These are phyloP conservation scores for Xenoacremonium recifei DNA, from an alignment of 2,329 filamentous ascomycete species.

Conservation along the genomic window DNA sequence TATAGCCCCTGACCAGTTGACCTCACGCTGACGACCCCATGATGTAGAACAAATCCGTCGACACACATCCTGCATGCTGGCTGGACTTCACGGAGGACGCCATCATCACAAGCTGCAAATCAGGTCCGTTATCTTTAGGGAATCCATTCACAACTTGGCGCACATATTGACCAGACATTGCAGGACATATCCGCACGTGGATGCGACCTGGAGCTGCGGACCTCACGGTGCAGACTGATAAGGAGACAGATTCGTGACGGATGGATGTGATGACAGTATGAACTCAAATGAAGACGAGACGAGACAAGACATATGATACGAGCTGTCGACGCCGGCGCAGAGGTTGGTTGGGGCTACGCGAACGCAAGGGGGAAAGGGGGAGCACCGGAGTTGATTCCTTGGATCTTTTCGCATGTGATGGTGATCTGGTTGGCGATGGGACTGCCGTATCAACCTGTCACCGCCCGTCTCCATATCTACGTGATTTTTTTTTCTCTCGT, in stretches of 20 bases:
- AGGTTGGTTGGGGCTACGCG: too few relatives aligned
- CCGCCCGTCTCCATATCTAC: too few relatives aligned
- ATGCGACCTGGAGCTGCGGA: slow-evolving; percentile 51
- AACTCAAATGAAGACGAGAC: too few relatives aligned
- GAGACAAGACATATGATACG: too few relatives aligned
- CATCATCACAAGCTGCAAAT: slow-evolving; percentile 89
- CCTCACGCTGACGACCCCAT: slow-evolving; percentile 13
- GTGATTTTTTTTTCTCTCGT: too few relatives aligned
- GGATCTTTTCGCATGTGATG: too few relatives aligned
- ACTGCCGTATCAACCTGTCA: too few relatives aligned
- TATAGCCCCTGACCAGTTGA: slow-evolving; percentile 12
- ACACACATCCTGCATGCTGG: slow-evolving; percentile 85
- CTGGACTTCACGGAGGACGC: slow-evolving; percentile 90
- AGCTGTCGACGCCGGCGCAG: too few relatives aligned
- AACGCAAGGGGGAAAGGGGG: too few relatives aligned
- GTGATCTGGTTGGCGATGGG: too few relatives aligned
- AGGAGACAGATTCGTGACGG: slow-evolving; percentile 18
- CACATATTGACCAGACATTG: slow-evolving; percentile 18
- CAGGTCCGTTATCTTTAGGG: slow-evolving; percentile 56
- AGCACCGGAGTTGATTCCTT: too few relatives aligned
- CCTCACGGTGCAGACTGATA: slow-evolving; percentile 22
- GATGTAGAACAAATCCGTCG: slow-evolving; percentile 71
- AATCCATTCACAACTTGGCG: slow-evolving; percentile 8
- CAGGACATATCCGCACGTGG: slow-evolving; percentile 76
- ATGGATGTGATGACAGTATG: too few relatives aligned